Percentiles rank a stretch among this genome's conserved stretches.
Conservation (phyloP, 106 monocot genomes). For the Dactylorhiza incarnata region DNA sequence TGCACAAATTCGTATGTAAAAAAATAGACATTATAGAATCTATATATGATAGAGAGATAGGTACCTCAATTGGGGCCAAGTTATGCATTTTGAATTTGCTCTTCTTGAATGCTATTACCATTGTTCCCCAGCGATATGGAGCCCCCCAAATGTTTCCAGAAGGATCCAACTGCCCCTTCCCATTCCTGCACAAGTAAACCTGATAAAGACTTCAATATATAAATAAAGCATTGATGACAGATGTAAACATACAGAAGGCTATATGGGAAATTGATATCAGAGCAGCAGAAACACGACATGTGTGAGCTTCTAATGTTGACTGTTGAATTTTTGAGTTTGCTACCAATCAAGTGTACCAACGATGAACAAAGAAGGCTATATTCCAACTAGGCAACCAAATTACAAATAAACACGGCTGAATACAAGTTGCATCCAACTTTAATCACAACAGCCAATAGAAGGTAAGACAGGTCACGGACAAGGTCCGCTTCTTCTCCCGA, state of each 20-base stretch:
- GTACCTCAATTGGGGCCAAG: slow-evolving; percentile 72
- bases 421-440: too few species aligned
- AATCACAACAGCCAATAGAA: too few species aligned
- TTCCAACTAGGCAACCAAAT: too few species aligned
- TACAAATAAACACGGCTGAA: too few species aligned
- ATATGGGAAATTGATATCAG: background rate
- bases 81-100: slow-evolving; percentile 69
- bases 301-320: background rate
- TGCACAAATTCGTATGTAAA: slow-evolving; percentile 13
- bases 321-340: background rate
- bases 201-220: slow-evolving; percentile 37
- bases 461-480: too few species aligned
- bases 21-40: background rate
- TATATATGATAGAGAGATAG: background rate
- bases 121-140: slow-evolving; percentile 91
- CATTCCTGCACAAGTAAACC: slow-evolving; percentile 75
- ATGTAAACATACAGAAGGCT: background rate
- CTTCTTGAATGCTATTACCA: slow-evolving; percentile 94
- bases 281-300: background rate
- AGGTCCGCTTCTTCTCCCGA: too few species aligned
- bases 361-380: too few species aligned
- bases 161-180: slow-evolving; percentile 61
- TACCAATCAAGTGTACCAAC: too few species aligned
- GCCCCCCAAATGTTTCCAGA: slow-evolving; percentile 67
- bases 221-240: slow-evolving; percentile 8